Conservation (phyloP, 495 filamentous ascomycete species). For the Trichoderma reesei region DNA sequence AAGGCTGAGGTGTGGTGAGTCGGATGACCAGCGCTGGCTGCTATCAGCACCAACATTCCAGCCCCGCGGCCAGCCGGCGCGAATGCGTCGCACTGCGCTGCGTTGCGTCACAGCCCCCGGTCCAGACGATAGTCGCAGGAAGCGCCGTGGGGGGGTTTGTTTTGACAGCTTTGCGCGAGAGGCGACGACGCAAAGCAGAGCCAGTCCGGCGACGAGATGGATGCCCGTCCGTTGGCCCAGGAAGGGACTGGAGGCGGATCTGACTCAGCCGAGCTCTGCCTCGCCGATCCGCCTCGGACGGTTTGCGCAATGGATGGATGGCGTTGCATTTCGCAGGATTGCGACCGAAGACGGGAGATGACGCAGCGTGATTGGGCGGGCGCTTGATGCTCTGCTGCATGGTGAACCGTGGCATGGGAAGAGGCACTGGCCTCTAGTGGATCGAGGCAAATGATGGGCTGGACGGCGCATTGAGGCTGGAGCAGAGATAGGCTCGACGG, state of each 20-base stretch:
- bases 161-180: background rate
- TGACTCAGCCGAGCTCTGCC: background rate
- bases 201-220: background rate
- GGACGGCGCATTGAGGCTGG: conserved; percentile 4
- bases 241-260: background rate
- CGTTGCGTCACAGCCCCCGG: conserved; percentile 1
- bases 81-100: background rate
- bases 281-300: background rate
- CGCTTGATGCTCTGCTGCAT: background rate
- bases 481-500: background rate
- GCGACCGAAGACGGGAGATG: background rate
- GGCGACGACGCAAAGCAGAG: background rate
- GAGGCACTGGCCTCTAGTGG: conserved; percentile 1
- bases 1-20: background rate
- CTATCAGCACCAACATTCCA: conserved; percentile 2
- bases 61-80: background rate
- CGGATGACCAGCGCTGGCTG: conserved; percentile 5
- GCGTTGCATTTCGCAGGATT: background rate
- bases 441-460: background rate
- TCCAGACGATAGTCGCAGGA: background rate
- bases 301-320: background rate
- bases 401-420: background rate
- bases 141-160: background rate
- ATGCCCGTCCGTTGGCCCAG: background rate
- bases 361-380: conserved; percentile 1